A percentile compares a stretch with the other conserved stretches of the same genome.
Conservation (phyloP, 768 basidiomycete genomes). For the Tylopilus vinaceipallidus region DNA sequence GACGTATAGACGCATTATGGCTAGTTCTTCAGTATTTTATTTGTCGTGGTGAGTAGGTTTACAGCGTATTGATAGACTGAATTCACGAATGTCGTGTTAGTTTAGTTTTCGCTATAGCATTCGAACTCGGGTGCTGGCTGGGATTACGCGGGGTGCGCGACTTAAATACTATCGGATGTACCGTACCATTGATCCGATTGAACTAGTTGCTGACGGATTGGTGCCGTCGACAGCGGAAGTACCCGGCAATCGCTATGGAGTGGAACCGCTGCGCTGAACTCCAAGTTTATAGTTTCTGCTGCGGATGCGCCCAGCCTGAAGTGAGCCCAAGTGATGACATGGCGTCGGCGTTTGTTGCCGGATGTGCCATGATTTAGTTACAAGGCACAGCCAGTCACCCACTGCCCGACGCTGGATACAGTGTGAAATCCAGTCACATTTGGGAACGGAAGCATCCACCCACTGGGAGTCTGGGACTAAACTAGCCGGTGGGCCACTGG, state of each 20-base stretch:
- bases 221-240: slow-evolving; percentile 28
- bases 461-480: slow-evolving; percentile 11
- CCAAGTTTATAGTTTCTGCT: slow-evolving; percentile 17
- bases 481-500: too few relatives aligned
- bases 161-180: slow-evolving; percentile 25
- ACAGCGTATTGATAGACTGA: neutral
- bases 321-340: slow-evolving; percentile 19
- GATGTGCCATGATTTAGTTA: slow-evolving; percentile 27
- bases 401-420: slow-evolving; percentile 10
- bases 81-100: slow-evolving; percentile 4
- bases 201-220: slow-evolving; percentile 17
- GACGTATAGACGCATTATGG: slow-evolving; percentile 7
- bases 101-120: neutral
- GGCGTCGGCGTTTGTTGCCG: slow-evolving; percentile 21
- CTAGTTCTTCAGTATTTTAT: slow-evolving; percentile 4
- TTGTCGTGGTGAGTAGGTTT: slow-evolving; percentile 14
- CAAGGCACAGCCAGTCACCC: slow-evolving; percentile 27
- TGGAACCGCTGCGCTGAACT: neutral
- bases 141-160: slow-evolving; percentile 28
- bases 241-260: slow-evolving; percentile 19
- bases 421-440: slow-evolving; percentile 30
- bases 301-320: slow-evolving; percentile 12
- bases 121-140: neutral
- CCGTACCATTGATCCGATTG: slow-evolving; percentile 34
- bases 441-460: slow-evolving; percentile 21